Evolutionary conservation across 2,329 filamentous ascomycete species (phyloP), one percentile per base, ranked within the genome.

Genomic region (Stemphylium beticola): DNA sequence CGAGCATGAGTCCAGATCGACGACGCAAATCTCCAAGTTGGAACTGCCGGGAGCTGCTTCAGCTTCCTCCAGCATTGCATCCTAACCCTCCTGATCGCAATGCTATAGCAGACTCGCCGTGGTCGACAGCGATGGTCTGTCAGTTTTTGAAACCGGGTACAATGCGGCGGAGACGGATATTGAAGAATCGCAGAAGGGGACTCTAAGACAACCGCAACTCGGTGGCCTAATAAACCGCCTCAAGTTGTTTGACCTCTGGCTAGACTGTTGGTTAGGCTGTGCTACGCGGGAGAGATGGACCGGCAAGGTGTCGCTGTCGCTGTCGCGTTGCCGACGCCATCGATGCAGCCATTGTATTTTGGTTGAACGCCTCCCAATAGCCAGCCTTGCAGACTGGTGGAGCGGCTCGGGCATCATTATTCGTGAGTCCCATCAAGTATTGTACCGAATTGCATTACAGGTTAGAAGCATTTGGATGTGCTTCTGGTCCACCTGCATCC

Each of bases 1-100:
- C 53, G 55, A 55, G 17, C 50, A 55, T 49, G 49, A 60, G 55
- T 53, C 54, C 44, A 55, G 60, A 60, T 63, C 61, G 55, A 55
- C 60, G 57, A 55, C 52, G 45, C 32, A 51, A 42, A 59, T 49
- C 44, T 41, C 46, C 46, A 54, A 48, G 10, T 45, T 49, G 33
- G 36, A 53, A 40, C 24, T 56, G 44, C 32, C 29, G 22, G 24
- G 42, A 36, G 38, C 44, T 33, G 22, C 38, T 20, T 43, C 17
- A 33, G 10, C 18, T 45, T 33, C 33, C 22, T 43, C 47, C 26
- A 44, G 48, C 39, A 33, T 45, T 45, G 40, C 26, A 18, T 44
- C 17, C 33, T 18, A n/a, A 40, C 20, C 14, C 38, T 36, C 26
- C 41, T 33, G 26, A 32, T 43, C 14, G 33, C 45, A 41, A 38